Conservation (phyloP, 139 green algal species). For the Chlamydomonas eustigma region DNA sequence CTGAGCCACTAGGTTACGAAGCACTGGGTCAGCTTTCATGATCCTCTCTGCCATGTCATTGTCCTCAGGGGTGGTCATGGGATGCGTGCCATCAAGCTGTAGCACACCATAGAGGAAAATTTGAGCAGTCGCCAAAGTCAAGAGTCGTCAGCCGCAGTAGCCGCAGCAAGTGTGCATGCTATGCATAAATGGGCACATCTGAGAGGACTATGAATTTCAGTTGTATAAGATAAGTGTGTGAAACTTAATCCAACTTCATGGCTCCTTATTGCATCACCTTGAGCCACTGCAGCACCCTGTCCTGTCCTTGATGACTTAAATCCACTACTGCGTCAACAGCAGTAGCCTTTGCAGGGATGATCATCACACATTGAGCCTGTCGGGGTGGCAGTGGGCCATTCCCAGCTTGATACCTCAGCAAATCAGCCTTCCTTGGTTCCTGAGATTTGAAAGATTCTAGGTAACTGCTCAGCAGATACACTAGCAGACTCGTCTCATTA, state of each 20-base stretch:
- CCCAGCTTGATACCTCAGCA: slow-evolving; percentile 14
- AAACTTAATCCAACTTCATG: too few species aligned
- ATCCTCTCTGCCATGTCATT: slow-evolving; percentile 58
- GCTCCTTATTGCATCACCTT: neutral
- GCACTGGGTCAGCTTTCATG: slow-evolving; percentile 40
- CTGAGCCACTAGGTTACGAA: slow-evolving; percentile 50
- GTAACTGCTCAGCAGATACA: neutral
- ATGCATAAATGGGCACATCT: too few species aligned
- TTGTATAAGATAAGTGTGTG: too few species aligned
- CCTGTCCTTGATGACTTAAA: neutral
- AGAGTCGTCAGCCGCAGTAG: too few species aligned
- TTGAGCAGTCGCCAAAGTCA: too few species aligned
- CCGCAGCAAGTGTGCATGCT: too few species aligned
- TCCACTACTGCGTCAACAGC: neutral
- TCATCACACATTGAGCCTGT: slow-evolving; percentile 4
- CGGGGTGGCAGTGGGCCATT: slow-evolving; percentile 13
- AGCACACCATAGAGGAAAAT: too few species aligned
- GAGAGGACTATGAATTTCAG: too few species aligned
- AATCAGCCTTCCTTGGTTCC: slow-evolving; percentile 10
- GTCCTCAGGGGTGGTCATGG: slow-evolving; percentile 65
- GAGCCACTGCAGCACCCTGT: neutral
- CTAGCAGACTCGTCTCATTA: neutral
- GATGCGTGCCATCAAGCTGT: slow-evolving; percentile 56
- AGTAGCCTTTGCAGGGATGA: slow-evolving; percentile 14
- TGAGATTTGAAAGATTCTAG: neutral